Conservation (phyloP, 2,329 filamentous ascomycete species). For the Claviceps quebecensis region DNA sequence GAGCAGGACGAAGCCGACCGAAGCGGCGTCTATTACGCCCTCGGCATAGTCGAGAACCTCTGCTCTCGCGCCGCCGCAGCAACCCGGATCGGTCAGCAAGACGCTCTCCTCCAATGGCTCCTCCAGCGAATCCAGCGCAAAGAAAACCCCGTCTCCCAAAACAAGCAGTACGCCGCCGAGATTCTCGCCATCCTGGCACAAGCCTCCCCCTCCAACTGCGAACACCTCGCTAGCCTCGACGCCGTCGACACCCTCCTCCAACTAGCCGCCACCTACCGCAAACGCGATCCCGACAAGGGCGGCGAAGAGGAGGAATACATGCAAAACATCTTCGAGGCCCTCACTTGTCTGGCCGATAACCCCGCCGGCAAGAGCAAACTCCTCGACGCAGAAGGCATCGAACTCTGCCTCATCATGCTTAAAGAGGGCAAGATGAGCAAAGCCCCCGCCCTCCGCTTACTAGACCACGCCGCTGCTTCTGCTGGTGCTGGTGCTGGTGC, state of each 20-base stretch:
- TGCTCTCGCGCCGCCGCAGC: constrained; percentile 56
- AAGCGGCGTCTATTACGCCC: constrained; percentile 72
- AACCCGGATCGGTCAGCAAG: constrained; percentile 57
- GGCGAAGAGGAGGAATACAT: constrained; percentile 89
- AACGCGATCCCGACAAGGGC: constrained; percentile 71
- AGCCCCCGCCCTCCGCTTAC: constrained; percentile 58
- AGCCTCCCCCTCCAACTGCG: constrained; percentile 51
- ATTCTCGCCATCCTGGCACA: constrained; percentile 81
- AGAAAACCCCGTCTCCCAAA: constrained; percentile 63
- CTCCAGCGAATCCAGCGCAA: constrained; percentile 55
- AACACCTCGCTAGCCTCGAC: constrained; percentile 48
- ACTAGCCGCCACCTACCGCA: constrained; percentile 70
- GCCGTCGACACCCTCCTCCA: constrained; percentile 71
- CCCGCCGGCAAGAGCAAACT: constrained; percentile 64
- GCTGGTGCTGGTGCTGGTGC: no score
- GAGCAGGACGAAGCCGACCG: constrained; percentile 62
- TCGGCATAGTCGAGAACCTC: constrained; percentile 75
- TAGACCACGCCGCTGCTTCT: constrained; percentile 63
- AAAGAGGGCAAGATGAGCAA: constrained; percentile 78
- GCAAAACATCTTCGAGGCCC: constrained; percentile 79
- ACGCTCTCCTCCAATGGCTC: constrained; percentile 61
- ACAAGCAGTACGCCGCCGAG: constrained; percentile 91
- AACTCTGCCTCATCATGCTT: constrained; percentile 84
- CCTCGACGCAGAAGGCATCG: constrained; percentile 78
- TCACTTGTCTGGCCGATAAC: constrained; percentile 71